Evolutionary conservation across 148 eudicot species (phyloP).

Genomic region (Hydrangea macrophylla): DNA sequence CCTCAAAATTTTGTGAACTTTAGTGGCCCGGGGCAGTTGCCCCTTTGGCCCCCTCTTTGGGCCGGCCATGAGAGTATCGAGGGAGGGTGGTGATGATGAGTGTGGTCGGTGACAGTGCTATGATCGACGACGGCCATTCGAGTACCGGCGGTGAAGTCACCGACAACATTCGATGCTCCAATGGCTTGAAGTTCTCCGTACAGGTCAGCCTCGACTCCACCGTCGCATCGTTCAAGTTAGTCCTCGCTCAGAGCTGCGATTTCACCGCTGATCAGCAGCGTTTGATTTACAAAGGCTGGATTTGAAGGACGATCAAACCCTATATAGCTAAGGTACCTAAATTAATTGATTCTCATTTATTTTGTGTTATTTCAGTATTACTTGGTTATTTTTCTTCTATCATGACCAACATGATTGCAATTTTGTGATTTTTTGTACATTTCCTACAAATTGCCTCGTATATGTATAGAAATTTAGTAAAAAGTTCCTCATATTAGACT

Average conservation of each 20-base stretch:
- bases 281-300: conserved; percentile 11
- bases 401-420: no score
- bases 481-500: no score
- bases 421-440: no score
- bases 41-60: no score
- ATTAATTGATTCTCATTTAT: background rate
- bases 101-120: conserved; percentile 14
- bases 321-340: background rate
- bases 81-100: background rate
- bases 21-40: no score
- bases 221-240: conserved; percentile 37
- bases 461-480: no score
- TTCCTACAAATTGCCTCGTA: no score
- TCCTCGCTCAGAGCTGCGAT: conserved; percentile 30
- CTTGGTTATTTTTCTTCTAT: no score
- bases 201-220: conserved; percentile 27
- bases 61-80: no score
- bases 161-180: conserved; percentile 34
- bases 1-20: no score
- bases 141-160: conserved; percentile 17
- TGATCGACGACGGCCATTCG: conserved; percentile 1
- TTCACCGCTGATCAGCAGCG: conserved; percentile 21
- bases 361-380: no score
- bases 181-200: conserved; percentile 41
- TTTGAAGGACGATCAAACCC: conserved; percentile 10